phyloP scores from a whole-genome alignment of 805 yeast species.

The Sugiyamaella smithiae region DNA sequence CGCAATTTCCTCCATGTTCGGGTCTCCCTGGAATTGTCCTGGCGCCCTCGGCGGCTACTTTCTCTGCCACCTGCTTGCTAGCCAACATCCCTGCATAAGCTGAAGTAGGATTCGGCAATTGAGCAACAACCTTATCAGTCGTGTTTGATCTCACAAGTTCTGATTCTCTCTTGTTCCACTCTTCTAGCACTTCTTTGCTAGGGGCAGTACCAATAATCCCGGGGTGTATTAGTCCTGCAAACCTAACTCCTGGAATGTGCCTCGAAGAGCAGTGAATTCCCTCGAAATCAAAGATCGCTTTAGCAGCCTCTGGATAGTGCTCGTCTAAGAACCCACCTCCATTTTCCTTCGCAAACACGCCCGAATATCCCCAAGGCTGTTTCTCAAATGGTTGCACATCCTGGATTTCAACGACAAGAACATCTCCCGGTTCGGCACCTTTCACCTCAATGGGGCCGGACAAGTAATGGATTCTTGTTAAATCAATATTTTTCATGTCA shows the following conservation, averaged over 20 bases:
- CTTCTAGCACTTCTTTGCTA: constrained; percentile 40
- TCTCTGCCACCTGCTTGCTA: constrained; percentile 29
- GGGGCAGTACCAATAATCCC: constrained; percentile 54
- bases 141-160: constrained; percentile 31
- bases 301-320: constrained; percentile 50
- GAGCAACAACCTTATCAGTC: constrained; percentile 40
- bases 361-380: constrained; percentile 55
- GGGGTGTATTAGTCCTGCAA: constrained; percentile 51
- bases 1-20: constrained; percentile 55
- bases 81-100: constrained; percentile 44
- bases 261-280: constrained; percentile 50
- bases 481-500: constrained; percentile 45
- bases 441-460: constrained; percentile 49
- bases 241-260: constrained; percentile 49
- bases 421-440: constrained; percentile 49
- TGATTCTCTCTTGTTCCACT: constrained; percentile 47
- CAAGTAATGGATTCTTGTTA: constrained; percentile 46
- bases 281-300: constrained; percentile 52
- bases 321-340: constrained; percentile 52
- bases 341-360: constrained; percentile 46
- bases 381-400: constrained; percentile 52
- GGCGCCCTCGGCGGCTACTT: constrained; percentile 45
- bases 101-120: constrained; percentile 38
- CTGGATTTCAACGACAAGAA: constrained; percentile 47
- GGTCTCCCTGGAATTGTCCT: constrained; percentile 54